These are phyloP conservation scores for Voacanga thouarsii DNA, from an alignment of 257 asterid genomes.

Conservation along the genomic window DNA sequence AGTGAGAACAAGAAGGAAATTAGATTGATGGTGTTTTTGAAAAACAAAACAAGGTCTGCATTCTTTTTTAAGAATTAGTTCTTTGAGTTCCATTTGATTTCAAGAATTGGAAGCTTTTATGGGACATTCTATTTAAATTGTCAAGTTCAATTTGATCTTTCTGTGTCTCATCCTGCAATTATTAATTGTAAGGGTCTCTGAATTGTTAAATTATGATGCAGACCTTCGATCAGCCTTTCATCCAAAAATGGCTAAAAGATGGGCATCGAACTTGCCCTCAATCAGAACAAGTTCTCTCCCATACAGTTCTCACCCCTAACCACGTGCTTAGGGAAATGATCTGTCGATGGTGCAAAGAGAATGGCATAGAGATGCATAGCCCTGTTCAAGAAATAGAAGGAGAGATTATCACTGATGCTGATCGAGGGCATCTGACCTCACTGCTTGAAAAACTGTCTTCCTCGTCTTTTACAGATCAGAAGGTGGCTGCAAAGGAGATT, in stretches of 20 bases:
- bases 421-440: slow-evolving; percentile 18
- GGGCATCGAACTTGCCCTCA: slow-evolving; percentile 47
- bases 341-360: slow-evolving; percentile 33
- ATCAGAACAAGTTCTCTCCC: slow-evolving; percentile 33
- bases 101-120: background rate
- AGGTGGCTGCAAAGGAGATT: slow-evolving; percentile 40
- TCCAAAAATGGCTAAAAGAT: slow-evolving; percentile 46
- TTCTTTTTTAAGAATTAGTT: background rate
- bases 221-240: slow-evolving; percentile 45
- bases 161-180: background rate
- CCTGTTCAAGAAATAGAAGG: slow-evolving; percentile 16
- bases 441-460: slow-evolving; percentile 39
- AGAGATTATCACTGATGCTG: slow-evolving; percentile 15
- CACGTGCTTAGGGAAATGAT: slow-evolving; percentile 39
- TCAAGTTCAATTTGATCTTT: background rate
- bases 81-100: background rate
- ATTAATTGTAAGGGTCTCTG: background rate
- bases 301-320: slow-evolving; percentile 44
- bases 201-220: slow-evolving; percentile 22
- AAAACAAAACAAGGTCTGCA: background rate
- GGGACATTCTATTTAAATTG: background rate
- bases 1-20: background rate
- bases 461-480: slow-evolving; percentile 22
- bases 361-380: slow-evolving; percentile 19
- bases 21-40: background rate